Base-by-base conservation (phyloP, 1,284 basidiomycete species). In the Mycena citricolor region DNA sequence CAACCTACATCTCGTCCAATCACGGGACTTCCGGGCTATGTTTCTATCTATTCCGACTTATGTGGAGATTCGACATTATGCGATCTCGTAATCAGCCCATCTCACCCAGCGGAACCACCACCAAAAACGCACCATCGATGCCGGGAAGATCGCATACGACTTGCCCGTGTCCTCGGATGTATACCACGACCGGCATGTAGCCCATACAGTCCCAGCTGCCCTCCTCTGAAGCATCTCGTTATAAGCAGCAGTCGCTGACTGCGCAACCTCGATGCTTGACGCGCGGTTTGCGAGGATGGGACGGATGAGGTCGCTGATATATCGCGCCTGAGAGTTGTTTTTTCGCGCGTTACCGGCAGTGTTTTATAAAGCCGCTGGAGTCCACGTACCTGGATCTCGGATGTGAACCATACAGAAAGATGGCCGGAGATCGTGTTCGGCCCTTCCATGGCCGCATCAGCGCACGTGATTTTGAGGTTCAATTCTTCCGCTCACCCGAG, bases 171-270 rank as follows among this genome's bases (percentile, higher is more conserved):
- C 49, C 3, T 57, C 61, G 16, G 52, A 52, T 6, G 66, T 61
- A 51, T 71, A 73, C 64, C 67, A 73, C 17, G 69, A 72, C 11
- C 45, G 39, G 53, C 71, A 74, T 16, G 61, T 48, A 8, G 61
- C 55, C 50, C 66, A 75, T 8, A 70, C 64, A 19, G 69, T 67
- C 4, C 54, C 42, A 0, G 59, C 37, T 11, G 74, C 58, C 12
- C 63, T 58, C 7, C 43, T 36, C 48, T 74, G 69, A 25, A 77
- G 56, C 44, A 56, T 57, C 10, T 55, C 57, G 43, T 76, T 75
- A 56, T 73, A 77, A 20, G 44, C 45, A 24, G 70, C 64, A 17
- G 67, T 67, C 4, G 70, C 60, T 30, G 58, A 54, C 12, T 46
- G 23, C 8, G 56, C 67, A 4, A 69, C 63, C 24, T 66, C 65